Evolutionary conservation across 2,329 filamentous ascomycete species (phyloP).

Genomic region (Neofusicoccum kwambonambiense): DNA sequence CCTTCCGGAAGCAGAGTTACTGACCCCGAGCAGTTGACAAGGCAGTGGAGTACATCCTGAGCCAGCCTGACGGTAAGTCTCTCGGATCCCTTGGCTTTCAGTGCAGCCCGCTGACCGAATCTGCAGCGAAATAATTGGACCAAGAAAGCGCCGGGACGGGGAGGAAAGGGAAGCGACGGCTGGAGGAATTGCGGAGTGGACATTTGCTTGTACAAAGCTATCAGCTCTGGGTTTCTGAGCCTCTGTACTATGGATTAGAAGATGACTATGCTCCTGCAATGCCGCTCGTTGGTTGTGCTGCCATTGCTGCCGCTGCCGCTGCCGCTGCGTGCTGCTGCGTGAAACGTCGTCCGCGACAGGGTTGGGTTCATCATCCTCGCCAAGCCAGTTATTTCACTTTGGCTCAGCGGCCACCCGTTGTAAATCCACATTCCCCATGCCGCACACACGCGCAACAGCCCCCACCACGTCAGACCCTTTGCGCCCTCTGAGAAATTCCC

Average conservation of each 20-base stretch:
- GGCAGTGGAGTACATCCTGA: constrained; percentile 90
- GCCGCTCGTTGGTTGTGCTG: constrained; percentile 1
- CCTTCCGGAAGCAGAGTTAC: constrained; percentile 18
- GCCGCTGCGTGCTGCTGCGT: constrained; percentile 1
- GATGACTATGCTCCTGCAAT: constrained; percentile 22
- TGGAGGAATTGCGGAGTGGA: constrained; percentile 24
- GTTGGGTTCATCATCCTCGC: constrained; percentile 11
- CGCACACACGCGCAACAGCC: constrained; percentile 5
- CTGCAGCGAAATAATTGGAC: constrained; percentile 32
- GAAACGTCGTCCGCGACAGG: constrained; percentile 14
- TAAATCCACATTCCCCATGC: constrained; percentile 12
- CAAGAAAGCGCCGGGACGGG: constrained; percentile 22
- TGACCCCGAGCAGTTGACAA: constrained; percentile 70
- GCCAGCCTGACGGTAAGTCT: constrained; percentile 83
- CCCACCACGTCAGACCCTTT: constrained; percentile 8
- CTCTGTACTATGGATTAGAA: constrained; percentile 35
- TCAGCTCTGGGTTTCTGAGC: constrained; percentile 35
- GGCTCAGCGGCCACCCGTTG: background rate
- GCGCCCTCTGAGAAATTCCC: background rate
- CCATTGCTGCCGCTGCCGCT: background rate
- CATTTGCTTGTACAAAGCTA: constrained; percentile 25
- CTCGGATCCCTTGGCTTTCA: background rate
- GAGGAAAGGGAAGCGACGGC: constrained; percentile 19
- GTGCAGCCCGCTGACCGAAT: constrained; percentile 24
- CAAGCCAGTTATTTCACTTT: constrained; percentile 15